Base-by-base conservation (phyloP, 176 grass and related monocot genomes). In the Oryza coarctata region DNA sequence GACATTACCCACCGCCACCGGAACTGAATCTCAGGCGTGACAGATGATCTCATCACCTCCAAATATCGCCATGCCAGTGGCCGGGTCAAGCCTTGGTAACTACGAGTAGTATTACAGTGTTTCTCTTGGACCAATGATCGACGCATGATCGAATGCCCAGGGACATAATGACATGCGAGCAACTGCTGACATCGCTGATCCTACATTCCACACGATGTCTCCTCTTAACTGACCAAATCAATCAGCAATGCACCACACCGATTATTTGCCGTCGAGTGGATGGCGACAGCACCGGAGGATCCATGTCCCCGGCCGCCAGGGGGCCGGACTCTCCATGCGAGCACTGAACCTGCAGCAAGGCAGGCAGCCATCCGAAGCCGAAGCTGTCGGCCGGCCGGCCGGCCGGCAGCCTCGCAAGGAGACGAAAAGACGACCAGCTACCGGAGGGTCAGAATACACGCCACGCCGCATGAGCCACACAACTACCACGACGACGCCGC, bases 401-500 rank as follows among this genome's bases (percentile, higher is more conserved):
- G 30, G 85, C 78, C 28, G 35, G 71, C 32, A 33, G 32, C 57
- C 6, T 23, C 22, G 11, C 20, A 15, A 3, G 1, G 7, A 55
- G 50, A 55, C 62, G 43, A n/a, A 64, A 80, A 40, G 31, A 72
- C 77, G 77, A 85, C 78, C 85, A 75, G 63, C 83, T 40, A 22
- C 57, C 27, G 34, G 10, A 26, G 22, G 18, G 39, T 3, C 35
- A 63, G 69, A 41, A 62, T 44, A 45, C n/a, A 17, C 65, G 11
- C 10, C 10, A 22, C 65, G 29, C 15, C 71, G 15, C 58, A 29
- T 6, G 17, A 41, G 8, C 39, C 23, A 1, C 73, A 7, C 11
- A 67, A 26, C 13, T 6, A 31, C n/a, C 74, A 38, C 11, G 50
- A 55, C 50, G 50, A 18, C 39, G 36, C 0, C 18, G 17, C 49